Evolutionary conservation across 2,329 filamentous ascomycete species (phyloP).

Genomic region (Blastomyces emzantsi): DNA sequence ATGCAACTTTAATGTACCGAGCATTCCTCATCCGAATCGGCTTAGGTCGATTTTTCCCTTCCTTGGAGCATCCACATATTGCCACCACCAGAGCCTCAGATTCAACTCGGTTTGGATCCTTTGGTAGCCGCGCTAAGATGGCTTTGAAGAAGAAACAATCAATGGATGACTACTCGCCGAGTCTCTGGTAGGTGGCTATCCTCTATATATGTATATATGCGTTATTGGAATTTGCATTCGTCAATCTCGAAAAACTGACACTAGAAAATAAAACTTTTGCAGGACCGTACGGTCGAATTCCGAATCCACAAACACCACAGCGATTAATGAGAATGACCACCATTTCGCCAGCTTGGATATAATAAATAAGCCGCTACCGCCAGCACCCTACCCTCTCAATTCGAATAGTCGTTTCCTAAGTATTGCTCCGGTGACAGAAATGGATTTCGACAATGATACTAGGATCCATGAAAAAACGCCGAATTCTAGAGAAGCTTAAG

Average conservation of each 20-base stretch:
- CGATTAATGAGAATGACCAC: background rate
- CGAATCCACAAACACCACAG: slow-evolving; percentile 8
- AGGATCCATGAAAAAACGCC: slow-evolving; percentile 4
- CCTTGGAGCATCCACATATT: slow-evolving; percentile 18
- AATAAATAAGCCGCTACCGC: slow-evolving; percentile 7
- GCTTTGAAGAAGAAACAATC: slow-evolving; percentile 20
- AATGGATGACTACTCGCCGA: slow-evolving; percentile 3
- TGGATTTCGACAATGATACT: slow-evolving; percentile 4
- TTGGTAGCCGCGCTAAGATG: slow-evolving; percentile 23
- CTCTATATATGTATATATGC: background rate
- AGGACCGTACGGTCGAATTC: slow-evolving; percentile 8
- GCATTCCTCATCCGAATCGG: slow-evolving; percentile 37
- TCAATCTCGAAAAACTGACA: background rate
- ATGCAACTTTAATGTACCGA: slow-evolving; percentile 50
- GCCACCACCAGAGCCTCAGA: slow-evolving; percentile 12
- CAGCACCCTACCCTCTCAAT: background rate
- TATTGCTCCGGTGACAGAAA: background rate
- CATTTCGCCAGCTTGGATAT: slow-evolving; percentile 7
- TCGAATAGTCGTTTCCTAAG: background rate
- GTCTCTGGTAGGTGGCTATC: background rate
- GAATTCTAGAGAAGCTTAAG: background rate
- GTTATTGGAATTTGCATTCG: background rate
- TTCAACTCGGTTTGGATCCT: slow-evolving; percentile 17
- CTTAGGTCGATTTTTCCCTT: slow-evolving; percentile 28
- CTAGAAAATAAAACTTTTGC: background rate